A percentile compares a stretch with the other conserved stretches of the same genome.
Evolutionary conservation across 139 green algal species (phyloP).

Genomic region (Chloropicon primus): DNA sequence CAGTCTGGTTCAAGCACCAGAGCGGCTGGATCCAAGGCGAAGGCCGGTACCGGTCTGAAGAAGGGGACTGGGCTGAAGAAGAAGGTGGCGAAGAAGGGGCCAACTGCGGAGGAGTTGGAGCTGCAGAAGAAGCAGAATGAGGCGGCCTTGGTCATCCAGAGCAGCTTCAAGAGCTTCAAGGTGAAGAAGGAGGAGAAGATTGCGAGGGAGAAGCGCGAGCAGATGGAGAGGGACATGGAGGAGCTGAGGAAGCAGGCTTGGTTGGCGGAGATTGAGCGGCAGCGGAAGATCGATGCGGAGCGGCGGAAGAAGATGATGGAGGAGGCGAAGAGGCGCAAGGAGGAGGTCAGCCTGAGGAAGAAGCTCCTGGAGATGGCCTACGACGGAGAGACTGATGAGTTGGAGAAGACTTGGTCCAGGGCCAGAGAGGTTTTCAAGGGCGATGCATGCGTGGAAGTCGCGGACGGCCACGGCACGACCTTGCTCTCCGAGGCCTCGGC

Average conservation of each 20-base stretch:
- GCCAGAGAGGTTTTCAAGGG: background rate
- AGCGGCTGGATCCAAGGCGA: background rate
- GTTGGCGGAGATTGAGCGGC: conserved; percentile 23
- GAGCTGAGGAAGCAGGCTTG: conserved; percentile 18
- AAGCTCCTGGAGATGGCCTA: conserved; percentile 34
- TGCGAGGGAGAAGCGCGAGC: conserved; percentile 9
- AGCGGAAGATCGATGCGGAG: conserved; percentile 30
- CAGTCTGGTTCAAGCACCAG: too few relatives aligned
- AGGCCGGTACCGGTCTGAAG: background rate
- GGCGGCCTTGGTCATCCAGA: background rate
- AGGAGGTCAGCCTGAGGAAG: conserved; percentile 27
- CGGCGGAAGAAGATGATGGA: conserved; percentile 27
- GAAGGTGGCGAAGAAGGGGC: background rate
- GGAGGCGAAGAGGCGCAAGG: conserved; percentile 21
- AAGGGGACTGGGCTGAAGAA: background rate
- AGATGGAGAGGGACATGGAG: conserved; percentile 19
- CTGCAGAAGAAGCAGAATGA: background rate
- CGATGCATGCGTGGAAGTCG: background rate
- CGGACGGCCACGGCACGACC: conserved; percentile 34
- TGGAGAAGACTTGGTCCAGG: conserved; percentile 16
- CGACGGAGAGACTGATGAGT: conserved; percentile 20
- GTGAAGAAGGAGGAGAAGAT: conserved; percentile 49
- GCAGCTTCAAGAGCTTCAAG: conserved; percentile 3
- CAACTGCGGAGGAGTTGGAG: background rate
- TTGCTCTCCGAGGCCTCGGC: conserved; percentile 34